Evolutionary conservation across 768 basidiomycete genomes (phyloP).

Genomic region (Mycena olivaceomarginata): DNA sequence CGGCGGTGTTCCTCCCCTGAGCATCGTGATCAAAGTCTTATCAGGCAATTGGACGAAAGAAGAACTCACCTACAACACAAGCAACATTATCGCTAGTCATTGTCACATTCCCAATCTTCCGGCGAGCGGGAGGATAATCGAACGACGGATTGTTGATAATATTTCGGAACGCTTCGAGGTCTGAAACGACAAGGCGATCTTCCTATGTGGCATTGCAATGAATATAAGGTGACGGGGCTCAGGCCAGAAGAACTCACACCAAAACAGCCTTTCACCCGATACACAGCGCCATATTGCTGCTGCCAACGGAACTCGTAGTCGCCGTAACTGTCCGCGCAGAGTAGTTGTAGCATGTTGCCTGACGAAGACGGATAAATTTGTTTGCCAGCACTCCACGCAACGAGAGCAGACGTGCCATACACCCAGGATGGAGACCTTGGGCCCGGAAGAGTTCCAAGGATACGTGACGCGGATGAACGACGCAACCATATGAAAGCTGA

Average conservation of each 20-base stretch:
- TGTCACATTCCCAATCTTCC: constrained; percentile 13
- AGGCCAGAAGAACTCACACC: constrained; percentile 17
- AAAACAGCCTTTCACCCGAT: constrained; percentile 30
- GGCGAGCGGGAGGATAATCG: constrained; percentile 16
- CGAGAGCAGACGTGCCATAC: constrained; percentile 26
- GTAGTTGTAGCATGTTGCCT: constrained; percentile 20
- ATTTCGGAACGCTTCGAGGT: constrained; percentile 19
- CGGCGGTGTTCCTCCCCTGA: constrained; percentile 24
- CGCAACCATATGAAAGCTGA: constrained; percentile 30
- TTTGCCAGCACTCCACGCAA: constrained; percentile 20
- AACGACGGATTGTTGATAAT: constrained; percentile 26
- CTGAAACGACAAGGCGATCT: constrained; percentile 28
- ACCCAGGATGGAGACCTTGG: constrained; percentile 27
- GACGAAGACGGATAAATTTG: constrained; percentile 24
- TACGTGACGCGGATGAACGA: constrained; percentile 30
- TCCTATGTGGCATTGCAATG: constrained; percentile 12
- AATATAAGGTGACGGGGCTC: constrained; percentile 7
- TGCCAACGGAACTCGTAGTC: constrained; percentile 29
- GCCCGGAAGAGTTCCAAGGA: constrained; percentile 28
- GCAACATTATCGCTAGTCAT: constrained; percentile 10
- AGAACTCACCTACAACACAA: constrained; percentile 10
- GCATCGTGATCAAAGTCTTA: constrained; percentile 14
- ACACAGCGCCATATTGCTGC: constrained; percentile 21
- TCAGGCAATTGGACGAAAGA: constrained; percentile 12
- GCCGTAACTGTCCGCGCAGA: constrained; percentile 19